Percentiles rank a stretch among this genome's conserved stretches.
phyloP scores from a whole-genome alignment of 768 basidiomycete genomes.

The Royoungia palumana region DNA sequence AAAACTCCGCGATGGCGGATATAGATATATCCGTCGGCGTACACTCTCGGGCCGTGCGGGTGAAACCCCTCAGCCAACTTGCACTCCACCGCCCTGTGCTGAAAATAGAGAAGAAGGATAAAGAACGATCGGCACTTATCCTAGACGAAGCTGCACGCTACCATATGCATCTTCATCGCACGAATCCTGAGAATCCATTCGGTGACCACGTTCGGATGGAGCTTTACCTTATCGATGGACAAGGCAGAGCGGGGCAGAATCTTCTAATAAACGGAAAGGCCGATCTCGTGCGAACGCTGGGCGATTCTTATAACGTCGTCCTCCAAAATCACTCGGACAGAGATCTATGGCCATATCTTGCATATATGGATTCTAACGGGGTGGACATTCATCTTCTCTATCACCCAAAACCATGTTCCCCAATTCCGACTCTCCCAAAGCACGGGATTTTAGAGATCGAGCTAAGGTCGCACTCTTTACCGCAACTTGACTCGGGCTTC shows the following conservation, averaged over 20 bases:
- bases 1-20: slow-evolving; percentile 43
- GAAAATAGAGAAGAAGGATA: slow-evolving; percentile 36
- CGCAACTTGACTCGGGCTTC: slow-evolving; percentile 45
- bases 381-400: slow-evolving; percentile 56
- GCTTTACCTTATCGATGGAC: slow-evolving; percentile 47
- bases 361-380: slow-evolving; percentile 56
- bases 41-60: slow-evolving; percentile 36
- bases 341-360: slow-evolving; percentile 62
- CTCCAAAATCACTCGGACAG: slow-evolving; percentile 48
- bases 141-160: slow-evolving; percentile 58
- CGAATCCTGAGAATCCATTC: slow-evolving; percentile 46
- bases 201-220: slow-evolving; percentile 50
- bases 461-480: slow-evolving; percentile 40
- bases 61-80: slow-evolving; percentile 46
- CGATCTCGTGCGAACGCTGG: slow-evolving; percentile 42
- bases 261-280: slow-evolving; percentile 47
- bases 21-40: slow-evolving; percentile 52
- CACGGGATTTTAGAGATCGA: slow-evolving; percentile 40
- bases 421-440: slow-evolving; percentile 43
- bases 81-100: slow-evolving; percentile 36
- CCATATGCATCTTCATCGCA: slow-evolving; percentile 53
- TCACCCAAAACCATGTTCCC: slow-evolving; percentile 40
- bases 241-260: slow-evolving; percentile 46
- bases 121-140: slow-evolving; percentile 36
- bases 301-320: slow-evolving; percentile 45